A percentile compares a stretch with the other conserved stretches of the same genome.
phyloP scores from a whole-genome alignment of 2,329 filamentous ascomycete genomes.

The Coleophoma cylindrospora region DNA sequence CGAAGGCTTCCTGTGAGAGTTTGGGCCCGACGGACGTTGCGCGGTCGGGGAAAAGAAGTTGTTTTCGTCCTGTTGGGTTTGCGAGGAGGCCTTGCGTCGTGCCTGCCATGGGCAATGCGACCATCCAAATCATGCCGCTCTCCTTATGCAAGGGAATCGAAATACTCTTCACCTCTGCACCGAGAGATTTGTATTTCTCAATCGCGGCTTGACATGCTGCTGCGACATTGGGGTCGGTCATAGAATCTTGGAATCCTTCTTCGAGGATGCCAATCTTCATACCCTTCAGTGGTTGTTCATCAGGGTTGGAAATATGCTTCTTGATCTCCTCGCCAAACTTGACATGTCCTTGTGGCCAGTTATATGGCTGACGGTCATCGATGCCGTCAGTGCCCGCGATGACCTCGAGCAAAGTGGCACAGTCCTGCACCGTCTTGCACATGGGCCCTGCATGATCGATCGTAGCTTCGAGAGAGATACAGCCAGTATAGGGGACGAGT shows the following conservation, averaged over 20 bases:
- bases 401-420: conserved; percentile 36
- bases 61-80: conserved; percentile 39
- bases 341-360: conserved; percentile 20
- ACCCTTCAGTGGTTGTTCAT: conserved; percentile 19
- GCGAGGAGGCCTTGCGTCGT: conserved; percentile 34
- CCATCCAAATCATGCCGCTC: conserved; percentile 45
- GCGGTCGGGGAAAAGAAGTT: conserved; percentile 27
- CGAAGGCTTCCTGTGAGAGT: conserved; percentile 45
- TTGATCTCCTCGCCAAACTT: conserved; percentile 16
- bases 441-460: conserved; percentile 45
- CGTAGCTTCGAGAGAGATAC: conserved; percentile 43
- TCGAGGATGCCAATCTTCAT: conserved; percentile 37
- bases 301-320: conserved; percentile 4
- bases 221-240: conserved; percentile 32
- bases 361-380: conserved; percentile 38
- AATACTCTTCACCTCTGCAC: conserved; percentile 43
- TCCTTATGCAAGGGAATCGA: conserved; percentile 43
- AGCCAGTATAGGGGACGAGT: conserved; percentile 22
- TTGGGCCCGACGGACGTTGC: conserved; percentile 30
- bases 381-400: conserved; percentile 44
- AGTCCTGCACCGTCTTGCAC: conserved; percentile 33
- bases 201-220: conserved; percentile 31
- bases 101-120: conserved; percentile 39
- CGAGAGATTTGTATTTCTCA: conserved; percentile 35
- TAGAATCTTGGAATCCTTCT: conserved; percentile 39